A percentile compares a stretch with the other conserved stretches of the same genome.
Evolutionary conservation across 2,329 filamentous ascomycete species (phyloP).

Genomic region (Lasiodiplodia sp.): DNA sequence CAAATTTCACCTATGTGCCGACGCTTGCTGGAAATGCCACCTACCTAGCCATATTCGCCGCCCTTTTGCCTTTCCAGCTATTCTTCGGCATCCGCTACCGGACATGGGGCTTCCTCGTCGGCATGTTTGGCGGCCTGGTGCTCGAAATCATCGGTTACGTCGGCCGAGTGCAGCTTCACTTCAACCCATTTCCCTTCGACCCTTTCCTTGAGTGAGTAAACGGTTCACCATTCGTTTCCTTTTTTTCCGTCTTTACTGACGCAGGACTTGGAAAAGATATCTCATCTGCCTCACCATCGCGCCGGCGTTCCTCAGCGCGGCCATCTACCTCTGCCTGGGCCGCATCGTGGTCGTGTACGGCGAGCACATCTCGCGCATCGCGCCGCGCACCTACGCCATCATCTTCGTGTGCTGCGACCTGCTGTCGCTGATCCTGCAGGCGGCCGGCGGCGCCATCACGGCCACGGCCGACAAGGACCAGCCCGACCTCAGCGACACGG

Average conservation of each 20-base stretch:
- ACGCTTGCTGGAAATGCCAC: slow-evolving; percentile 59
- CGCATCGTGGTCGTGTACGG: slow-evolving; percentile 66
- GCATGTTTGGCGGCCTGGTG: slow-evolving; percentile 56
- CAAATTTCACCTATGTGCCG: slow-evolving; percentile 63
- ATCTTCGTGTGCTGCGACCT: slow-evolving; percentile 68
- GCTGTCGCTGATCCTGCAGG: slow-evolving; percentile 65
- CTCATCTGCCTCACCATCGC: slow-evolving; percentile 64
- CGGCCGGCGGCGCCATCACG: slow-evolving; percentile 64
- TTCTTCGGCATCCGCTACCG: slow-evolving; percentile 58
- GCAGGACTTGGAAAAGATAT: slow-evolving; percentile 52
- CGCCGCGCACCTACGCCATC: slow-evolving; percentile 58
- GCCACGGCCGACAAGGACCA: slow-evolving; percentile 55
- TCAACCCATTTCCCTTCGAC: slow-evolving; percentile 58
- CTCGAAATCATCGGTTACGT: slow-evolving; percentile 64
- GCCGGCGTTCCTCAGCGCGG: slow-evolving; percentile 63
- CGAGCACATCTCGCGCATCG: slow-evolving; percentile 40
- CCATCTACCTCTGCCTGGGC: slow-evolving; percentile 64
- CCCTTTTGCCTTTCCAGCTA: slow-evolving; percentile 58
- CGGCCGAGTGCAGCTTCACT: slow-evolving; percentile 61
- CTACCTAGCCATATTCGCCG: slow-evolving; percentile 60
- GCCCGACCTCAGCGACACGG: slow-evolving; percentile 47
- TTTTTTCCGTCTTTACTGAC: not conserved
- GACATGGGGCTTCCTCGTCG: slow-evolving; percentile 64
- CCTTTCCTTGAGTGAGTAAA: slow-evolving; percentile 59
- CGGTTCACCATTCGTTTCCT: not conserved